phyloP scores from a whole-genome alignment of 2,329 filamentous ascomycete genomes.

The Arthrobotrys entomopaga region DNA sequence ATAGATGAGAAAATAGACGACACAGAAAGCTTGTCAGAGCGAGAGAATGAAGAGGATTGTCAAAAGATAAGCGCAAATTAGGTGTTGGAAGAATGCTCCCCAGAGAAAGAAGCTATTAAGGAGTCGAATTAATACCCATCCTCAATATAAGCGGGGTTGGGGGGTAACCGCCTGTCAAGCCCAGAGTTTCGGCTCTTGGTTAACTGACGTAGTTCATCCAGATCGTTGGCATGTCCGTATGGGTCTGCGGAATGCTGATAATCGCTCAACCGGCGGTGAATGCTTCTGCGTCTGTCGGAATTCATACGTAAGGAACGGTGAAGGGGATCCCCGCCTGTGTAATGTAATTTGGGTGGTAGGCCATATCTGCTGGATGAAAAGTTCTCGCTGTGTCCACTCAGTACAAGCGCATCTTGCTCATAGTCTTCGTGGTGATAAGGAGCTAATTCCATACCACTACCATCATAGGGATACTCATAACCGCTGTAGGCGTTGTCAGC shows the following conservation, averaged over 20 bases:
- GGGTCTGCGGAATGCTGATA: slow-evolving; percentile 41
- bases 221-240: slow-evolving; percentile 37
- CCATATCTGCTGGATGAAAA: slow-evolving; percentile 53
- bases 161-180: slow-evolving; percentile 52
- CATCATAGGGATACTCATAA: slow-evolving; percentile 51
- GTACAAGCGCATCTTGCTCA: slow-evolving; percentile 50
- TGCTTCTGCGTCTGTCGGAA: slow-evolving; percentile 51
- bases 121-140: slow-evolving; percentile 27
- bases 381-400: slow-evolving; percentile 52
- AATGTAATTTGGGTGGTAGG: slow-evolving; percentile 51
- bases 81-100: not conserved
- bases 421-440: slow-evolving; percentile 55
- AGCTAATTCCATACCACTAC: slow-evolving; percentile 53
- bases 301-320: slow-evolving; percentile 52
- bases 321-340: slow-evolving; percentile 52
- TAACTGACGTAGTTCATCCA: slow-evolving; percentile 48
- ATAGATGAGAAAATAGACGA: slow-evolving; percentile 41
- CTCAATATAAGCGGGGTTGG: slow-evolving; percentile 50
- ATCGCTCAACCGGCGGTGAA: slow-evolving; percentile 48
- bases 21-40: slow-evolving; percentile 3
- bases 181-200: slow-evolving; percentile 52
- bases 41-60: slow-evolving; percentile 7
- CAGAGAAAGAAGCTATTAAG: not conserved
- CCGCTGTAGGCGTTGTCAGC: slow-evolving; percentile 28
- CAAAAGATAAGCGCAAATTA: slow-evolving; percentile 1